Evolutionary conservation across 2,329 filamentous ascomycete genomes (phyloP).

Genomic region (Plectosphaerella cucumerina): DNA sequence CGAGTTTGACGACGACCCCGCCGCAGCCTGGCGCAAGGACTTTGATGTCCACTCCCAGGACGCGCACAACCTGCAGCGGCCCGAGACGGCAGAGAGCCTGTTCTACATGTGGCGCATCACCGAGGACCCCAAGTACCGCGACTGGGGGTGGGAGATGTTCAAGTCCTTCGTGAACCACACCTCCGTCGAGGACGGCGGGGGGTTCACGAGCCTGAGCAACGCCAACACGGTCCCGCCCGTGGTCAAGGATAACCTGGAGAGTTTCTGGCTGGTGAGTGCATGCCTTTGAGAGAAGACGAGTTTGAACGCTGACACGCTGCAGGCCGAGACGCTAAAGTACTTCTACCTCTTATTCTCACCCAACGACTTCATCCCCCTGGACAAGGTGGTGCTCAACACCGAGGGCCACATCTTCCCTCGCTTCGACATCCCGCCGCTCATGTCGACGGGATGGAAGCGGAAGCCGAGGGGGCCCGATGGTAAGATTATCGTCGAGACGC

Average conservation of each 20-base stretch:
- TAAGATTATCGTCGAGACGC: slow-evolving; percentile 24
- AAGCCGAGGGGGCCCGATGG: slow-evolving; percentile 53
- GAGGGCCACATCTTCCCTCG: slow-evolving; percentile 88
- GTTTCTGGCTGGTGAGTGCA: slow-evolving; percentile 83
- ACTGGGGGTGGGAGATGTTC: slow-evolving; percentile 99
- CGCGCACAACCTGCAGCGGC: slow-evolving; percentile 86
- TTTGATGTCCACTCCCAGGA: slow-evolving; percentile 79
- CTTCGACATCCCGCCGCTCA: slow-evolving; percentile 75
- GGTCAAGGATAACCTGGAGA: slow-evolving; percentile 90
- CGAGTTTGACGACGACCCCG: slow-evolving; percentile 44
- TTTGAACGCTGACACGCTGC: background rate
- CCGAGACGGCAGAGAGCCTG: slow-evolving; percentile 92
- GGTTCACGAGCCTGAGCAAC: slow-evolving; percentile 77
- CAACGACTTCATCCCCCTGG: slow-evolving; percentile 75
- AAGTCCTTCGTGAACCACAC: slow-evolving; percentile 84
- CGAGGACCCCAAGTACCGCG: slow-evolving; percentile 78
- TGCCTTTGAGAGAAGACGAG: slow-evolving; percentile 1
- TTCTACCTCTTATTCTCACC: slow-evolving; percentile 93
- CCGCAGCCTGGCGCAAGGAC: slow-evolving; percentile 70
- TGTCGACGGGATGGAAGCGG: slow-evolving; percentile 77
- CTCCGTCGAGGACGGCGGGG: slow-evolving; percentile 69
- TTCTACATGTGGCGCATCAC: slow-evolving; percentile 99
- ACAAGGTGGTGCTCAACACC: slow-evolving; percentile 89
- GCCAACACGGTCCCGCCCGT: slow-evolving; percentile 68
- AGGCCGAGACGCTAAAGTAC: slow-evolving; percentile 97